Evolutionary conservation across 352 stramenopile genomes (phyloP).

Genomic region (Aphanomyces astaci): DNA sequence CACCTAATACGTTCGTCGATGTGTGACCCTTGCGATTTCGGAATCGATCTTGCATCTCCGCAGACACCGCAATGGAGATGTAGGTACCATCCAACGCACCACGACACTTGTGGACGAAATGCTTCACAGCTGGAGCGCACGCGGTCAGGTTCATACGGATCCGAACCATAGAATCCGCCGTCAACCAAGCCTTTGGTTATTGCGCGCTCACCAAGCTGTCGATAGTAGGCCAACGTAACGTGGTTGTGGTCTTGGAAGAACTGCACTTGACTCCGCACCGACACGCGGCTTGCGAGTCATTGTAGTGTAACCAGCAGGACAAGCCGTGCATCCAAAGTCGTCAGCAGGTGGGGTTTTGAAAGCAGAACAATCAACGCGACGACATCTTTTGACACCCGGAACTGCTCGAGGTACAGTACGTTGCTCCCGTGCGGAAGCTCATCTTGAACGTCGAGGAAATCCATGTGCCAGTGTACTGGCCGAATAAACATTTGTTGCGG

Average conservation of each 20-base stretch:
- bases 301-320: background rate
- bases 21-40: background rate
- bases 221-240: background rate
- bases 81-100: background rate
- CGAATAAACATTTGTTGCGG: background rate
- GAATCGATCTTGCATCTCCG: background rate
- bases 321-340: background rate
- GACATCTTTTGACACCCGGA: background rate
- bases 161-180: background rate
- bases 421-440: background rate
- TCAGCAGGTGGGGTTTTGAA: background rate
- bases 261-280: background rate
- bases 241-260: background rate
- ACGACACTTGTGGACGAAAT: background rate
- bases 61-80: background rate
- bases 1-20: background rate
- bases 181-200: background rate
- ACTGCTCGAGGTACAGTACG: background rate
- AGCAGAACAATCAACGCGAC: background rate
- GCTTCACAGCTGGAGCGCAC: background rate
- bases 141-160: background rate
- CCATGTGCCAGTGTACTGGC: background rate
- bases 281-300: background rate
- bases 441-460: background rate
- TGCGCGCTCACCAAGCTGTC: background rate